A percentile compares a stretch with the other conserved stretches of the same genome.
Evolutionary conservation across 371 early-diverging fungal species (phyloP).

Genomic region (Sporodiniella umbellata): DNA sequence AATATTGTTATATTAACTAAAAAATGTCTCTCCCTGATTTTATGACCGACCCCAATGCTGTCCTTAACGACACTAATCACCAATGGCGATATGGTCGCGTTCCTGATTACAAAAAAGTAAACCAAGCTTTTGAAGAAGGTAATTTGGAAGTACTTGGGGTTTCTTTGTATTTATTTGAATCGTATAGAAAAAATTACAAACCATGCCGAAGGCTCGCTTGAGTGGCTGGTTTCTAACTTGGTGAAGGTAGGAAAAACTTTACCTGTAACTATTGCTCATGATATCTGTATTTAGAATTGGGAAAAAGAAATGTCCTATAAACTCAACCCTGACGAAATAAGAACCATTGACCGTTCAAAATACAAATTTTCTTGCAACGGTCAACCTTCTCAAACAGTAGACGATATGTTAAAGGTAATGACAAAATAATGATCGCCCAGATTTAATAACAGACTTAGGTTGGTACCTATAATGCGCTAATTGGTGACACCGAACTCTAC

Average conservation of each 20-base stretch:
- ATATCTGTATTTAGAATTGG: constrained; percentile 37
- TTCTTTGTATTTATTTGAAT: too few relatives aligned
- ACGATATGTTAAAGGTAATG: constrained; percentile 46
- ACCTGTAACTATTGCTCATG: not conserved
- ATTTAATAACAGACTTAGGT: constrained; percentile 18
- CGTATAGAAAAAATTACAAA: constrained; percentile 37
- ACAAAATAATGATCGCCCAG: not conserved
- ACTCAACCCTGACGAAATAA: constrained; percentile 43
- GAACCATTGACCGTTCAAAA: constrained; percentile 43
- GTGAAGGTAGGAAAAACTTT: constrained; percentile 33
- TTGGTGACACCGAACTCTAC: constrained; percentile 52
- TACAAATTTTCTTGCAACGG: constrained; percentile 53
- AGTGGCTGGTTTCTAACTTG: constrained; percentile 46
- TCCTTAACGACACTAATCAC: constrained; percentile 44
- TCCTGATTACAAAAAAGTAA: constrained; percentile 48
- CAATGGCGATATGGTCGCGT: constrained; percentile 50
- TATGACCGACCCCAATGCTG: constrained; percentile 54
- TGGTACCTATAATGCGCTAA: constrained; percentile 57
- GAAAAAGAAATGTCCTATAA: constrained; percentile 57
- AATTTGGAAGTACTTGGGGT: too few relatives aligned
- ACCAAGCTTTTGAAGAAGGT: constrained; percentile 43
- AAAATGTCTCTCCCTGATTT: constrained; percentile 41
- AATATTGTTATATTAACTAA: constrained; percentile 9
- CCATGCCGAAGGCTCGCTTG: constrained; percentile 46
- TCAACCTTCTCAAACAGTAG: constrained; percentile 30